Base-by-base conservation (phyloP, 192 early-diverging fungal species). In the Diversispora eburnea region DNA sequence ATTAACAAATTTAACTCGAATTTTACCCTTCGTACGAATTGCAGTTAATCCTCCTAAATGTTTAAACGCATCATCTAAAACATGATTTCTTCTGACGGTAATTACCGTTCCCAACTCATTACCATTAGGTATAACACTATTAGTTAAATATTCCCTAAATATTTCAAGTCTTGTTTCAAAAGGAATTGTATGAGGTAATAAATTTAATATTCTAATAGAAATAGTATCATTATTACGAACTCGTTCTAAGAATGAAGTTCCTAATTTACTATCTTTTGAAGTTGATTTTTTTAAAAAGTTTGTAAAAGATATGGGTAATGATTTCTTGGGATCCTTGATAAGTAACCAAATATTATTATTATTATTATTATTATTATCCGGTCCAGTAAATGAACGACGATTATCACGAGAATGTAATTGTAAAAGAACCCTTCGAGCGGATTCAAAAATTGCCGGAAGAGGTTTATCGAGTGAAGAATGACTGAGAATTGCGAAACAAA, bases 151-250 rank as follows among this genome's bases (percentile, higher is more conserved):
- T 19, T 89, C 88, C 43, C 94, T 85, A 78, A 98, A 96, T 42
- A 98, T 86, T 12, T 87, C 84, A n/a, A 95, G 88, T 10, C 96
- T 88, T 41, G 87, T 88, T 56, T 87, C 88, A 73, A 98, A 96
- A 0, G 93, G 91, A 15, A 97, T 89, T 4, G 95, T 90, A 82
- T 95, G 96, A 1, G 96, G 93, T 49, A 98, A 90, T 48, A 89
- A 80, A 56, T 85, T 84, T 39, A 98, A 83, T 46, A 98, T 83
- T n/a, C 79, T 79, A 45, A 82, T 58, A 8, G 87, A 81, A 4
- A 84, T 74, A 8, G 42, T 43, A 45, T 58, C 47, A 33, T 76
- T 75, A 41, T 77, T 77, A 17, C 12, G 13, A 8, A 75, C 69
- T 9, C 52, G 42, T 22, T 58, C 39, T 12, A 70, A 73, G 9